phyloP scores from a whole-genome alignment of 306 rosid genomes.

The Vigna unguiculata region DNA sequence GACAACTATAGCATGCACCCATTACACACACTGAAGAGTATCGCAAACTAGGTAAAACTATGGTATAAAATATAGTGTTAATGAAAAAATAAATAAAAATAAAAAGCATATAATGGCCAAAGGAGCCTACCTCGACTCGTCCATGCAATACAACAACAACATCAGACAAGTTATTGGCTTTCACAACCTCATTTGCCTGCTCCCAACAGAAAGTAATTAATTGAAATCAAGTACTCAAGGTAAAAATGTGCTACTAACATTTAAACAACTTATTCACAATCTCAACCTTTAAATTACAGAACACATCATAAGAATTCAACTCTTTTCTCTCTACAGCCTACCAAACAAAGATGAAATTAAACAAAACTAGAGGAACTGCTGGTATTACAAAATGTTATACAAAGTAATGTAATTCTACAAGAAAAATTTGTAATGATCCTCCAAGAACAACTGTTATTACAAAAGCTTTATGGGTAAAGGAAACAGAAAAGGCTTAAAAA shows the following conservation, averaged over 20 bases:
- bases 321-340: neutral
- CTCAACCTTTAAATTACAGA: conserved; percentile 32
- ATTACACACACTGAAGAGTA: neutral
- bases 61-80: neutral
- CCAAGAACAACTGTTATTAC: neutral
- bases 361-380: neutral
- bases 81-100: conserved; percentile 5
- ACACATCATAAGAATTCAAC: neutral
- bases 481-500: neutral
- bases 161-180: conserved; percentile 89
- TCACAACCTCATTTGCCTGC: conserved; percentile 97
- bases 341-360: neutral
- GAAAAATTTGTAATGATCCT: neutral
- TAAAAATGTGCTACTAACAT: conserved; percentile 24
- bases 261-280: conserved; percentile 12
- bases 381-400: conserved; percentile 9
- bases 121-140: conserved; percentile 89
- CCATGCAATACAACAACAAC: conserved; percentile 84
- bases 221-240: conserved; percentile 31
- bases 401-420: neutral
- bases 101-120: conserved; percentile 24
- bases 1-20: neutral
- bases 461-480: neutral
- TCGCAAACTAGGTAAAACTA: neutral
- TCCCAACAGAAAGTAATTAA: conserved; percentile 46